Percentiles rank a stretch among this genome's conserved stretches.
phyloP scores from a whole-genome alignment of 2,329 filamentous ascomycete genomes.

The Neofusicoccum laricinum region DNA sequence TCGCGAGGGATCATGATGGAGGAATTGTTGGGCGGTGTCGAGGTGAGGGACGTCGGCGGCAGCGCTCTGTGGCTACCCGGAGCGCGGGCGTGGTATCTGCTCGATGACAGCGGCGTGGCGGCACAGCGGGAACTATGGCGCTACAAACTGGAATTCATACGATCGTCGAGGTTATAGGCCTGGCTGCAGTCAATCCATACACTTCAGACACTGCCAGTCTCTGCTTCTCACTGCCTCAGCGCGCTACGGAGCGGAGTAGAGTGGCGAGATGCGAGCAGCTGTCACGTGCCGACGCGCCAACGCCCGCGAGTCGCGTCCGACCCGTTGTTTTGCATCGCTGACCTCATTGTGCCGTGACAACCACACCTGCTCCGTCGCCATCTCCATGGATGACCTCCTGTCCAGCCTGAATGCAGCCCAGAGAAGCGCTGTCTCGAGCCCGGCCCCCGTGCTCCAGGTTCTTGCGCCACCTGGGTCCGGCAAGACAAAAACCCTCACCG shows the following conservation, averaged over 20 bases:
- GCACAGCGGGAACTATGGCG: too few relatives aligned
- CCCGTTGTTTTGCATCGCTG: background rate
- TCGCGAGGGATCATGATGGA: background rate
- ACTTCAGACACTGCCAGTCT: too few relatives aligned
- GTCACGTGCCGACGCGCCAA: background rate
- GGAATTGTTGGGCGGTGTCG: background rate
- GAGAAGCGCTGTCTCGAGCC: conserved; percentile 61
- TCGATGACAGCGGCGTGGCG: too few relatives aligned
- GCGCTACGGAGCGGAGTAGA: too few relatives aligned
- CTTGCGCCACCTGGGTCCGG: conserved; percentile 68
- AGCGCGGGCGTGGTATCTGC: too few relatives aligned
- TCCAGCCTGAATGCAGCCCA: conserved; percentile 64
- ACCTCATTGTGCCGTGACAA: background rate
- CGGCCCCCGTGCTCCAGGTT: conserved; percentile 58
- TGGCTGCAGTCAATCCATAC: too few relatives aligned
- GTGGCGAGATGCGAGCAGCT: too few relatives aligned
- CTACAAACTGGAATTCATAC: too few relatives aligned
- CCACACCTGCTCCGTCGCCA: background rate
- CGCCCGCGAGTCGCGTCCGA: background rate
- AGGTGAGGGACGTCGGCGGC: background rate
- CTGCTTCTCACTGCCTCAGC: too few relatives aligned
- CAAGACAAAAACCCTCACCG: conserved; percentile 93
- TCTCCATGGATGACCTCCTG: conserved; percentile 54
- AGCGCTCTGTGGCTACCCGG: background rate
- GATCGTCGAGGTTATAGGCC: too few relatives aligned